A percentile compares a stretch with the other conserved stretches of the same genome.
Evolutionary conservation across 1,284 basidiomycete species (phyloP).

Genomic region (Pseudozyma sp.): DNA sequence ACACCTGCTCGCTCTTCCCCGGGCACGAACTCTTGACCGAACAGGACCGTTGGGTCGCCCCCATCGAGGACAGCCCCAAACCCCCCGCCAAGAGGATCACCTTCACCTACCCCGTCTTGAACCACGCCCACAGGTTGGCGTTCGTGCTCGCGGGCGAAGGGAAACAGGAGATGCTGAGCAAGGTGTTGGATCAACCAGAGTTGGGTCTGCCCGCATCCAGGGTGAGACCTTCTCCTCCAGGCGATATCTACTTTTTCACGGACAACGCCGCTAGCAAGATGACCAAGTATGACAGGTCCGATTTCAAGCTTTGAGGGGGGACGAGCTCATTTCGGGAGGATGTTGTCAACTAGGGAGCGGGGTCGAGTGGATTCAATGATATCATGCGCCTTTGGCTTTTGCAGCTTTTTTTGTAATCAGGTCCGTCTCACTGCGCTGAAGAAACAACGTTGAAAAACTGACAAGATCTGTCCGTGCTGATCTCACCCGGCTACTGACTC

Average conservation of each 20-base stretch:
- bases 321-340: not conserved
- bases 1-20: slow-evolving; percentile 96
- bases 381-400: too few species aligned
- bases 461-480: too few species aligned
- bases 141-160: slow-evolving; percentile 87
- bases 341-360: too few species aligned
- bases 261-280: slow-evolving; percentile 60
- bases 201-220: slow-evolving; percentile 83
- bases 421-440: too few species aligned
- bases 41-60: slow-evolving; percentile 91
- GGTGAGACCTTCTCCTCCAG: slow-evolving; percentile 82
- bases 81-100: slow-evolving; percentile 85
- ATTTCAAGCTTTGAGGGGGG: slow-evolving; percentile 51
- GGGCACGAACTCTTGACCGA: slow-evolving; percentile 86
- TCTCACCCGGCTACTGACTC: too few species aligned
- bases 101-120: slow-evolving; percentile 68
- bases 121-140: slow-evolving; percentile 78
- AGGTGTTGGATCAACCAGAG: slow-evolving; percentile 84
- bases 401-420: too few species aligned
- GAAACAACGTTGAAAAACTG: too few species aligned
- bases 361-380: too few species aligned
- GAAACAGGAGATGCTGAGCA: slow-evolving; percentile 82
- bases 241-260: slow-evolving; percentile 70
- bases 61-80: slow-evolving; percentile 91
- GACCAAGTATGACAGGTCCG: slow-evolving; percentile 51